Percentiles rank a stretch among this genome's conserved stretches.
These are phyloP conservation scores for Fusarium pseudograminearum DNA, from an alignment of 2,329 filamentous ascomycete species.

Conservation along the genomic window DNA sequence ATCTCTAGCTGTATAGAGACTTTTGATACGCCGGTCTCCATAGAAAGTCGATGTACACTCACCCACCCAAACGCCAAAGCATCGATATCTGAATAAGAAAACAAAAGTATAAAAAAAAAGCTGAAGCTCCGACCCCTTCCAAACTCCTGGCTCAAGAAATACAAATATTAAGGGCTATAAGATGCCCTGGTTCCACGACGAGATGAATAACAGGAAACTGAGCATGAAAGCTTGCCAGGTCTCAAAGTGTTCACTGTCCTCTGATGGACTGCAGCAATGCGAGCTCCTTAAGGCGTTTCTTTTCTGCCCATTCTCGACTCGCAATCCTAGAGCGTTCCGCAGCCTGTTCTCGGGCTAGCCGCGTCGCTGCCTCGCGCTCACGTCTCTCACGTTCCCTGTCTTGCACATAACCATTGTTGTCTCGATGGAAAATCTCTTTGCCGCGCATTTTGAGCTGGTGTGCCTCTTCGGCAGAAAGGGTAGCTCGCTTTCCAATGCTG, in stretches of 20 bases:
- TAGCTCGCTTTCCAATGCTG: slow-evolving; percentile 59
- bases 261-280: slow-evolving; percentile 35
- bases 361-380: slow-evolving; percentile 66
- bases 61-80: slow-evolving; percentile 25
- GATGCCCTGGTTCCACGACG: neutral
- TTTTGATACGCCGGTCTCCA: slow-evolving; percentile 11
- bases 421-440: slow-evolving; percentile 65
- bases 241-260: slow-evolving; percentile 3
- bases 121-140: slow-evolving; percentile 30
- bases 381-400: slow-evolving; percentile 65
- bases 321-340: slow-evolving; percentile 70
- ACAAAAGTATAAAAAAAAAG: slow-evolving; percentile 31
- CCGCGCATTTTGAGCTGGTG: slow-evolving; percentile 65
- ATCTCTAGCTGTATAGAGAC: slow-evolving; percentile 13
- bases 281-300: slow-evolving; percentile 60
- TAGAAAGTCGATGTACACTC: slow-evolving; percentile 18
- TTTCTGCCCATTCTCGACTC: slow-evolving; percentile 73
- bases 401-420: slow-evolving; percentile 58
- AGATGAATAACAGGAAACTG: neutral
- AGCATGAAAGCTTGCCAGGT: neutral
- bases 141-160: slow-evolving; percentile 41
- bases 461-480: slow-evolving; percentile 63
- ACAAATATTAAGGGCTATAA: slow-evolving; percentile 2
- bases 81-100: slow-evolving; percentile 35
- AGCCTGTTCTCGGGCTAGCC: slow-evolving; percentile 68